Base-by-base conservation (phyloP, 371 early-diverging fungal species). In the Rhizopus sp. region DNA sequence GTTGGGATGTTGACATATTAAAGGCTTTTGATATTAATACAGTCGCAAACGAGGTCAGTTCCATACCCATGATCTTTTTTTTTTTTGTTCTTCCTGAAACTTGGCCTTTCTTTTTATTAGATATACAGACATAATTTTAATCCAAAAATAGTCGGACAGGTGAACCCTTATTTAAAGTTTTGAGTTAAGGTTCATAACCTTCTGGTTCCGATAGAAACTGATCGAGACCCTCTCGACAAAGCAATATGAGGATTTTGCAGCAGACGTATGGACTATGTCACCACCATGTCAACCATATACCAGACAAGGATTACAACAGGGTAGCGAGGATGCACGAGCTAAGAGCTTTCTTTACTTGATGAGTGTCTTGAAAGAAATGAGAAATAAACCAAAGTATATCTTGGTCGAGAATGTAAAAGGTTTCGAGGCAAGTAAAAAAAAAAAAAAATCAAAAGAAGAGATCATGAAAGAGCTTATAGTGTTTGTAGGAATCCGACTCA, bases 251-350 rank as follows among this genome's bases (percentile, higher is more conserved):
- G 72, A 76, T 29, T 68, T 85, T 41, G 69, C 74, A 33, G 89
- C 91, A 1, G 86, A 93, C 63, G 70, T 92, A 29, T 93, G 88
- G 87, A 86, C 90, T 32, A 88, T 93, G 88, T 89, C 90, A 9
- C 93, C 91, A 48, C 91, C 92, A 2, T 92, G 92, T 66, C 92
- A 92, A 60, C 91, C 92, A 12, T 93, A 91, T 62, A 92, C 93
- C 13, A 77, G 93, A 38, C 83, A 86, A 35, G 91, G 92, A 13
- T 72, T 84, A 17, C 87, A 88, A 56, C 78, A 83, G 62, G 93
- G 89, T 8, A 88, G 88, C 23, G 80, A 85, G 31, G 94, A 93
- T 68, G 69, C 75, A 31, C 83, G 94, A 4, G 83, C 92, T 5
- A 88, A 87, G 54, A 84, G 84, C 51, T 92, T 93, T 53, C 72